Base-by-base conservation (phyloP, 257 asterid genomes). In the Datura wrightii region DNA sequence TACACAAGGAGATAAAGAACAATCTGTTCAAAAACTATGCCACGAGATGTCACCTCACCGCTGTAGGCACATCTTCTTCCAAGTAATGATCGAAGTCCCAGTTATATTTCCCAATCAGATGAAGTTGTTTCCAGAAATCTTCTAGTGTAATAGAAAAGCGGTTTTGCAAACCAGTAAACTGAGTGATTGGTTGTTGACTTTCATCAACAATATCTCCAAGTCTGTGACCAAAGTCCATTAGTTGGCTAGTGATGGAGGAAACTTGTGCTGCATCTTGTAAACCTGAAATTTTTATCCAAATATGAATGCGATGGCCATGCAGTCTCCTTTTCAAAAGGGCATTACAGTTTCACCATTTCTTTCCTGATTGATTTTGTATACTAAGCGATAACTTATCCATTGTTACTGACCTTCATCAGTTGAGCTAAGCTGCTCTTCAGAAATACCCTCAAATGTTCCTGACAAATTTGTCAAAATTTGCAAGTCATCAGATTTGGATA, bases 61-160 rank as follows among this genome's bases (percentile, higher is more conserved):
- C 99, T 86, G 94, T 92, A 88, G 99, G 99, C 87, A 94, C 91
- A 72, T 97, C 99, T 89, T 96, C 98, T 87, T 97, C 99, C 92
- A 97, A 91, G 89, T 94, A 95, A 89, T 94, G 94, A 90, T 97
- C 99, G 13, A 95, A 97, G 93, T 94, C 99, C 99, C 99, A 97
- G 85, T 97, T 94, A 89, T 97, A 97, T 80, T 88, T 93, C 91
- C 93, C 92, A 67, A 97, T 97, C 92, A 97, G 85, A 86, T 93
- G 97, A 91, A 95, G 89, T 79, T 95, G 98, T 82, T 95, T 95
- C 95, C 92, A 98, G 85, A 95, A 95, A 91, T 97, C 98, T 72
- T 91, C 97, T 14, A 94, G 85, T 15, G 94, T 92, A 71, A 93
- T 84, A 15, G 86, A 84, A 50, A 97, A 84, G 65, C 98, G 95